phyloP scores from a whole-genome alignment of 2,329 filamentous ascomycete species.

The Colletotrichum falcatum region DNA sequence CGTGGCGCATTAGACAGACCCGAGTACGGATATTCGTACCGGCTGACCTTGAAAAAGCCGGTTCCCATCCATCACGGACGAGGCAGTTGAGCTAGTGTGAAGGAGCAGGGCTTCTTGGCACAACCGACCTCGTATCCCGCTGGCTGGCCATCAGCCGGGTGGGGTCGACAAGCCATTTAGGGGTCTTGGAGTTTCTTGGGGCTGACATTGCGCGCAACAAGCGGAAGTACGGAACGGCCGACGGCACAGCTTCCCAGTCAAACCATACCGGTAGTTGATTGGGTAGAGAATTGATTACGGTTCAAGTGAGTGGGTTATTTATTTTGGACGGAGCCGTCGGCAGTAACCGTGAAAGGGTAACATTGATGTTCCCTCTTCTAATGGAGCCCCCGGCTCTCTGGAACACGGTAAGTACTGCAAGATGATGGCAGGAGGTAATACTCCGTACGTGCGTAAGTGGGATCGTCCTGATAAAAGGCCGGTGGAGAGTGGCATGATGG shows the following conservation, averaged over 20 bases:
- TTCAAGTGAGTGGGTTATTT: not conserved
- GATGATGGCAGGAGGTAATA: not conserved
- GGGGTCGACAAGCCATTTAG: conserved; percentile 12
- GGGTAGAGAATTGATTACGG: not conserved
- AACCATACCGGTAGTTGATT: conserved; percentile 6
- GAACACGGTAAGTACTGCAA: not conserved
- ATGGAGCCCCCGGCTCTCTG: not conserved
- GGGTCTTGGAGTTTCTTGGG: conserved; percentile 33
- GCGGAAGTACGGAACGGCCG: conserved; percentile 5
- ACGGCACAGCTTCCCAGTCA: not conserved
- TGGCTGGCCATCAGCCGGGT: not conserved
- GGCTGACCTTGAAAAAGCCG: not conserved
- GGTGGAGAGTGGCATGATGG: not conserved
- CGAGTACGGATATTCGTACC: not conserved
- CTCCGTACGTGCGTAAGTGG: not conserved
- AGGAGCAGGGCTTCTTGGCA: conserved; percentile 5
- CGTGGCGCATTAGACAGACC: not conserved
- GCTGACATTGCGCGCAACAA: not conserved
- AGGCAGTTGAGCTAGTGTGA: not conserved
- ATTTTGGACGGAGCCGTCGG: not conserved
- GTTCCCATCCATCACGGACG: not conserved
- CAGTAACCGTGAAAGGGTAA: not conserved
- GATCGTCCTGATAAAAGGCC: not conserved
- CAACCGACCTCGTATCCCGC: conserved; percentile 30
- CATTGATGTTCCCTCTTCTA: not conserved